Base-by-base conservation (phyloP, 148 eudicot genomes). In the Cornus controversa region DNA sequence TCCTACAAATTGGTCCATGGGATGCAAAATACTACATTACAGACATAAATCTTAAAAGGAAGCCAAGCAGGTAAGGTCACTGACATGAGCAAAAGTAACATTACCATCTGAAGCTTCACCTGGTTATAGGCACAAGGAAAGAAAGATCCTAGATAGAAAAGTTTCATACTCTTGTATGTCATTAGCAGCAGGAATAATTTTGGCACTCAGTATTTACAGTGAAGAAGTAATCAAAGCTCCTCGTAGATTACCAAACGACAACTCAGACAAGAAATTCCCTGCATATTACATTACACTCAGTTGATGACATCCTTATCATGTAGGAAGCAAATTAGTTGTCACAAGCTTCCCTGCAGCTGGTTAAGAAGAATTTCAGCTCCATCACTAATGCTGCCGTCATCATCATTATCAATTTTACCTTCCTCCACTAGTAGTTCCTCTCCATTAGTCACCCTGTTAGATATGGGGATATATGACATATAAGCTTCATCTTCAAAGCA, bases 401-500 rank as follows among this genome's bases (percentile, higher is more conserved):
- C 86, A 78, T 67, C 76, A 71, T 50, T 45, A 57, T 67, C 75
- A 47, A 68, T 62, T 62, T 50, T 70, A 69, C 71, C 83, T 57
- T 74, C 69, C 58, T 77, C 79, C 72, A 60, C 68, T 69, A 57
- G 29, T 54, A 31, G 45, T 22, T 60, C 80, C 82, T 58, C 80
- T 22, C 50, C 73, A 14, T 70, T n/a, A 57, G 40, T 24, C n/a
- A 62, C 40, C 54, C 66, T 77, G 57, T 60, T 60, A 37, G 69
- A 63, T 60, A 84, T 62, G 16, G 82, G 78, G 36, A 86, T 71
- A 74, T 26, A 53, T 24, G 93, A 82, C 82, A 80, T 75, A 72
- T 90, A 91, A n/a, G 20, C 67, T 83, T 69, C 81, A 75, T 91
- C 90, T 63, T 87, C 82, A 53, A 88, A 82, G 77, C 90, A 93